Conservation (phyloP, 129 eudicot species). For the Artemisia annua region DNA sequence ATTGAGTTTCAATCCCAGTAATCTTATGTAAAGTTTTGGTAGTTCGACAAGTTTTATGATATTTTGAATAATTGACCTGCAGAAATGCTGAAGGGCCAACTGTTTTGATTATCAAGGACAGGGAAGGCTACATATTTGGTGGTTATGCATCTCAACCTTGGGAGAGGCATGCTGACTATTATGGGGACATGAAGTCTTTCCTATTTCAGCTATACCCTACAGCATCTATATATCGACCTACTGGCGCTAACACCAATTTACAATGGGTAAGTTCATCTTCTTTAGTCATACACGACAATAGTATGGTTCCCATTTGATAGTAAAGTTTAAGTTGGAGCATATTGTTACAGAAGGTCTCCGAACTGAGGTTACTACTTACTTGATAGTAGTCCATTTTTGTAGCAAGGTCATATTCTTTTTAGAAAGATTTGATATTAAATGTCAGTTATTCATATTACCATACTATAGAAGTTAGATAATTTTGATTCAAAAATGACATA, state of each 20-base stretch:
- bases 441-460: not conserved
- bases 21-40: not conserved
- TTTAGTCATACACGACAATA: not conserved
- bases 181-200: constrained; percentile 92
- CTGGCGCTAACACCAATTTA: constrained; percentile 81
- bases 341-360: not conserved
- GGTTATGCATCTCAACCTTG: constrained; percentile 97
- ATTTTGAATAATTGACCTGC: constrained; percentile 23
- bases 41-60: not conserved
- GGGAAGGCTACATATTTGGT: constrained; percentile 78
- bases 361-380: too few relatives aligned
- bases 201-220: constrained; percentile 79
- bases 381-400: too few relatives aligned
- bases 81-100: constrained; percentile 82
- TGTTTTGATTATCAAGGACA: constrained; percentile 78
- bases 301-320: not conserved
- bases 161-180: constrained; percentile 84
- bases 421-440: not conserved
- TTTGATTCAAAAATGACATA: too few relatives aligned
- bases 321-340: not conserved
- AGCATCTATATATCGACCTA: constrained; percentile 78
- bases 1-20: not conserved
- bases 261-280: constrained; percentile 68
- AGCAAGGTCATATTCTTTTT: not conserved
- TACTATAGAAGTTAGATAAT: too few relatives aligned